These are phyloP conservation scores for Selaginella moellendorffii DNA, from an alignment of 75 land plant species.

Conservation along the genomic window DNA sequence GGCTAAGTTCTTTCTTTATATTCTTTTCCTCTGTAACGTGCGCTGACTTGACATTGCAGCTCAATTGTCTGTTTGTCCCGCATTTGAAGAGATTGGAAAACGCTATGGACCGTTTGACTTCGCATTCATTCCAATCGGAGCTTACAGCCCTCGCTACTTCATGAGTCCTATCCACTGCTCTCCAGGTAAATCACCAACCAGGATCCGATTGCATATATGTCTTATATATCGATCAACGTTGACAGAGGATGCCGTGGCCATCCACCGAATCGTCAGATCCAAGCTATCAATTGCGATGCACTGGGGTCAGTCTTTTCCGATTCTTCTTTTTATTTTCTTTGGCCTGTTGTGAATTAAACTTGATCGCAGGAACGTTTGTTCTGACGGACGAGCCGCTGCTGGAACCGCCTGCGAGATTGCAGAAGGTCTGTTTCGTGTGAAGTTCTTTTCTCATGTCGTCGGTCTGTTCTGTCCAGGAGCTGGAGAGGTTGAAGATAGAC, in stretches of 20 bases:
- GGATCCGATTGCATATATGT: too few relatives aligned
- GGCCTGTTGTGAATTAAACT: not conserved
- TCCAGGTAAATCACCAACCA: conserved; percentile 19
- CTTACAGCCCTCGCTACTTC: conserved; percentile 23
- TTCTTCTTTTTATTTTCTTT: not conserved
- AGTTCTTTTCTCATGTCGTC: not conserved
- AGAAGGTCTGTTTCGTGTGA: conserved; percentile 8
- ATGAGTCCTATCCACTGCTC: conserved; percentile 22
- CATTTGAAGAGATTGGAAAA: conserved; percentile 23
- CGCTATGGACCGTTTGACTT: conserved; percentile 21
- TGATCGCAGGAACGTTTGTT: conserved; percentile 17
- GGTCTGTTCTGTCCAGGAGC: conserved; percentile 13
- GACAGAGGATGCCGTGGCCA: conserved; percentile 28
- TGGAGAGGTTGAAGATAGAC: conserved; percentile 20
- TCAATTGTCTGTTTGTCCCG: conserved; percentile 13
- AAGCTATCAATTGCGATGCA: conserved; percentile 21
- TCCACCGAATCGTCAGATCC: conserved; percentile 12
- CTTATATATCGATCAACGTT: too few relatives aligned
- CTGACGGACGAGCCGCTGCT: conserved; percentile 21
- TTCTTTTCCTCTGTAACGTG: not conserved
- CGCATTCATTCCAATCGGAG: conserved; percentile 21
- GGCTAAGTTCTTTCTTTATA: not conserved
- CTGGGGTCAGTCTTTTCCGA: conserved; percentile 17
- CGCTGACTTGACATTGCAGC: not conserved
- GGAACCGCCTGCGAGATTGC: conserved; percentile 14